Percentiles rank a stretch among this genome's conserved stretches.
phyloP scores from a whole-genome alignment of 257 asterid species.

The Hygrophila difformis region DNA sequence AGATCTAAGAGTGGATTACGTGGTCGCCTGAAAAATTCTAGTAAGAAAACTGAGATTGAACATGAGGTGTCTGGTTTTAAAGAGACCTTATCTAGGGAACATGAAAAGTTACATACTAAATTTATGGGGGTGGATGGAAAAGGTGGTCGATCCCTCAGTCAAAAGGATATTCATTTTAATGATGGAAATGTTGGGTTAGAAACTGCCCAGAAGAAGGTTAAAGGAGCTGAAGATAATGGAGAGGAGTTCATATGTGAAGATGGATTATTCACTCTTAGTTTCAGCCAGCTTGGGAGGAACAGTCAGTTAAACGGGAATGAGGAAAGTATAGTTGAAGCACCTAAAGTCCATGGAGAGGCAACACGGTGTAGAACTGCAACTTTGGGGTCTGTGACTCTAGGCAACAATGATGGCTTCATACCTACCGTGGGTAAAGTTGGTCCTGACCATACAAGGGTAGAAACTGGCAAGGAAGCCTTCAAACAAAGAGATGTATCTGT shows the following conservation, averaged over 20 bases:
- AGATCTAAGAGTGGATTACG: slow-evolving; percentile 28
- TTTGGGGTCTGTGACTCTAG: slow-evolving; percentile 32
- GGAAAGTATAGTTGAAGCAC: slow-evolving; percentile 30
- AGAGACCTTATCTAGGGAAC: slow-evolving; percentile 20
- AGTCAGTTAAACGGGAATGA: slow-evolving; percentile 19
- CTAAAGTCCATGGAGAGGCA: slow-evolving; percentile 28
- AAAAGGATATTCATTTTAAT: slow-evolving; percentile 17
- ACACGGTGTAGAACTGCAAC: slow-evolving; percentile 26
- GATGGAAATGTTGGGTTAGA: slow-evolving; percentile 22
- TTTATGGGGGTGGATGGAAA: slow-evolving; percentile 26
- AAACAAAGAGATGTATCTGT: slow-evolving; percentile 10
- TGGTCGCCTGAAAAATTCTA: slow-evolving; percentile 26
- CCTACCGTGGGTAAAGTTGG: slow-evolving; percentile 18
- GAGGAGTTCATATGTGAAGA: slow-evolving; percentile 18
- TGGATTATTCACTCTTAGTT: slow-evolving; percentile 4
- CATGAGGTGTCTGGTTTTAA: slow-evolving; percentile 23
- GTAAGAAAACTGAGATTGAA: slow-evolving; percentile 24
- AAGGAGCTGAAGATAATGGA: slow-evolving; percentile 30
- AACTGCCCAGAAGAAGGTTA: slow-evolving; percentile 26
- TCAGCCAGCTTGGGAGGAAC: slow-evolving; percentile 23
- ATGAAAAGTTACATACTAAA: slow-evolving; percentile 24
- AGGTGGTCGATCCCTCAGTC: slow-evolving; percentile 21
- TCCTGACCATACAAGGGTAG: slow-evolving; percentile 18
- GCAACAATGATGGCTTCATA: slow-evolving; percentile 17
- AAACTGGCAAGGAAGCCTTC: slow-evolving; percentile 15